Evolutionary conservation across 2,329 filamentous ascomycete genomes (phyloP).

Genomic region (Neofusicoccum ribis): DNA sequence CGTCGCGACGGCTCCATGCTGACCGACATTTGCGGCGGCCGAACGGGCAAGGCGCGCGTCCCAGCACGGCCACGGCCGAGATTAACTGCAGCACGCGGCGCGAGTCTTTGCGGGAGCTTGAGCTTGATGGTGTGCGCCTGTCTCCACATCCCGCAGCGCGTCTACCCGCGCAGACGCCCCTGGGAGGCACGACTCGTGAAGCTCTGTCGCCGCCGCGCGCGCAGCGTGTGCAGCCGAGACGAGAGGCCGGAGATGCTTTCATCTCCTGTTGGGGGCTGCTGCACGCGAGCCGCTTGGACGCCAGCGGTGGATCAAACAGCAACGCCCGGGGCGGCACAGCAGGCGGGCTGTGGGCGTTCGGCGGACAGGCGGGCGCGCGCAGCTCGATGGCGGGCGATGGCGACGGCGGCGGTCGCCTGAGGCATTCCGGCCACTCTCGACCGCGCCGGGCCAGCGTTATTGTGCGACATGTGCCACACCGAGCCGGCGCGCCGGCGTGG

Average conservation of each 20-base stretch:
- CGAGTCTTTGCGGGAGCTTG: constrained; percentile 10
- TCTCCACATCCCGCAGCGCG: constrained; percentile 13
- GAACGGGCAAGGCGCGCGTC: constrained; percentile 1
- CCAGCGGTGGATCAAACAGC: constrained; percentile 7
- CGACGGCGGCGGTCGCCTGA: background rate
- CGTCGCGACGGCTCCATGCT: background rate
- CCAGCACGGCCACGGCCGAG: background rate
- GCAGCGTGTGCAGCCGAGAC: background rate
- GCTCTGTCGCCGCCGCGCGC: background rate
- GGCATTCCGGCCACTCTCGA: background rate
- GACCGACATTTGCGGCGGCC: constrained; percentile 3
- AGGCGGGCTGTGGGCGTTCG: background rate
- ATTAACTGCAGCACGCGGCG: constrained; percentile 1
- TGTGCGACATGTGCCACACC: constrained; percentile 13
- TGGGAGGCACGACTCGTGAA: constrained; percentile 12
- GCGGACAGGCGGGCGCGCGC: background rate
- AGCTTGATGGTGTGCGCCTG: background rate
- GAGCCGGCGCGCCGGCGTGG: background rate
- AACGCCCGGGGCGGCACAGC: background rate
- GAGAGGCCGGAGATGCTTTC: constrained; percentile 1
- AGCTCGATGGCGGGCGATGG: background rate
- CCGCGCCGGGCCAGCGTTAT: constrained; percentile 3
- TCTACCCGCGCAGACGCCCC: constrained; percentile 4
- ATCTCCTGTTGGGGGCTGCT: constrained; percentile 6
- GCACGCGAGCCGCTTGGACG: background rate